Evolutionary conservation across 179 eudicot genomes (phyloP), one percentile per base, ranked within the genome.

Genomic region (Carnegiea gigantea): DNA sequence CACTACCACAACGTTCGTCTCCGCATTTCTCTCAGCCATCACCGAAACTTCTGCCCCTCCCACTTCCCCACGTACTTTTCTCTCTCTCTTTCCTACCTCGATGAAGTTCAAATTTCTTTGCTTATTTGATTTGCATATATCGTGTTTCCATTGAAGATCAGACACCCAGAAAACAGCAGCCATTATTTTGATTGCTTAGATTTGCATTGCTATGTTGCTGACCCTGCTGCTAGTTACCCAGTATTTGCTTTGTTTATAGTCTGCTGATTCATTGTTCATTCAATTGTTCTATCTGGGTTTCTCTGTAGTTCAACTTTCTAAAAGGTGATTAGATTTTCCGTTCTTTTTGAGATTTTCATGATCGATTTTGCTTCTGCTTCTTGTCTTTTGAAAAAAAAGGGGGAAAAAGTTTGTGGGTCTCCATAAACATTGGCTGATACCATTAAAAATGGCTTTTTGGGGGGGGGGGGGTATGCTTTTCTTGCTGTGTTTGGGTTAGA

Each of bases 401-500:
- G 38, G 33, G 3, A 26, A 12, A 12, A 26, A 26, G 23, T 67
- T 6, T 28, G 40, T 67, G 72, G 72, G 72, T 26, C 72, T 67
- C 20, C 11, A 26, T 26, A 40, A 62, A 62, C 30, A 62, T 21
- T n/a, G 30, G 68, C 23, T 23, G 28, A 23, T 23, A n/a, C 30
- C 68, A 62, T n/a, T 62, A 23, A 23, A n/a, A 60, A 60, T 60
- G 53, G 3, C 4, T 49, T 49, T 13, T 51, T 51, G 18, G 62
- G n/a, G n/a, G 62, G 15, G 0, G n/a, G n/a, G 7, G 7, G 23
- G 26, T 73, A 17, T 73, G 51, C 53, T 73, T 72, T 72, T 40
- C 75, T 72, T 72, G 51, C 51, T 72, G 48, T 72, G 53, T 21
- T 72, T 72, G 75, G 75, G 20, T 72, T 43, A 40, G 75, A 72